Evolutionary conservation across 140 eudicot species (phyloP).

Genomic region (Erigeron philadelphicus): DNA sequence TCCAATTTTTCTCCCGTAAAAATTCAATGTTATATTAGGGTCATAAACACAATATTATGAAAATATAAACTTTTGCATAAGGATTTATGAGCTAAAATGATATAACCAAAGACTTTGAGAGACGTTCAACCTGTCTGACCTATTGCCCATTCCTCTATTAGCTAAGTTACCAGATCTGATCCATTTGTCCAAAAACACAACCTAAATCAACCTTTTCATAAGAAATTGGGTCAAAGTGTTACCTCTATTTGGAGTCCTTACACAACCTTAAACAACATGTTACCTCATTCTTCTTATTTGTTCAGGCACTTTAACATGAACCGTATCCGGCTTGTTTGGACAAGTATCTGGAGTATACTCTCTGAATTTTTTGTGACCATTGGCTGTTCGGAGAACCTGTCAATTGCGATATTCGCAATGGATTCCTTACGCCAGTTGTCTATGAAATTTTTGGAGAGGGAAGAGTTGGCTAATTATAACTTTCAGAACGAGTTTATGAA

Average conservation of each 20-base stretch:
- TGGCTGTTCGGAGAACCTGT: conserved; percentile 87
- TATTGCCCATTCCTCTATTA: background rate
- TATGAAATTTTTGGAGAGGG: conserved; percentile 95
- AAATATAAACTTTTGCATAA: background rate
- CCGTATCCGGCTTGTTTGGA: conserved; percentile 98
- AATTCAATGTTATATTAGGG: background rate
- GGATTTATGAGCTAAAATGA: background rate
- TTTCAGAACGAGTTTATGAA: conserved; percentile 97
- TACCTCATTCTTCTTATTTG: background rate
- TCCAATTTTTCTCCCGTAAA: background rate
- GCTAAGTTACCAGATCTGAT: background rate
- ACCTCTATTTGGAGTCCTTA: conserved; percentile 7
- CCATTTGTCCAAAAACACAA: conserved; percentile 2
- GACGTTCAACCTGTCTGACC: background rate
- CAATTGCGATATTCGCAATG: conserved; percentile 97
- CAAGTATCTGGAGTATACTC: conserved; percentile 92
- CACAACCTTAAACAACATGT: background rate
- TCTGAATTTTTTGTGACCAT: conserved; percentile 83
- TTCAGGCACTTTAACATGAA: conserved; percentile 93
- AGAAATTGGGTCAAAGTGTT: background rate
- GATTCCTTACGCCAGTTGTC: conserved; percentile 93
- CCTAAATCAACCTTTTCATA: background rate
- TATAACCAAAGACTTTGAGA: background rate
- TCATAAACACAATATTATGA: background rate
- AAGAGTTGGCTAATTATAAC: conserved; percentile 93